Conservation (phyloP, 352 stramenopile genomes). For the Phytophthora multivora region DNA sequence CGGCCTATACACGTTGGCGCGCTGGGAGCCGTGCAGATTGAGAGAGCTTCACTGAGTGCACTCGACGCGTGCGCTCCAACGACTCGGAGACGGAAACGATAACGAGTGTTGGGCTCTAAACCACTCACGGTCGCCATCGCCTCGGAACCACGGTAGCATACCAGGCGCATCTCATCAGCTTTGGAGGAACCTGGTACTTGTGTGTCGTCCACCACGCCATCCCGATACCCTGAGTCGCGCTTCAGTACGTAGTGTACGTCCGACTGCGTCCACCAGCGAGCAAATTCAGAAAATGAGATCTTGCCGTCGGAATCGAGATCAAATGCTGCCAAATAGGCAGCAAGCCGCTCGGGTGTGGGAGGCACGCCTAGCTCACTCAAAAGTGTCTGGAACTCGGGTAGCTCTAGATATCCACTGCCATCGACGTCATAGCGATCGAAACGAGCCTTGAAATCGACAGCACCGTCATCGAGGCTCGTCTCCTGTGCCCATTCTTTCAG, state of each 20-base stretch:
- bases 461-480: slow-evolving; percentile 72
- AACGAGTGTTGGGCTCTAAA: slow-evolving; percentile 84
- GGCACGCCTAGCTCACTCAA: slow-evolving; percentile 87
- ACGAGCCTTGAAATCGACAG: slow-evolving; percentile 72
- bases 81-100: slow-evolving; percentile 82
- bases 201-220: slow-evolving; percentile 4
- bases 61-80: slow-evolving; percentile 81
- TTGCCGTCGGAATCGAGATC: slow-evolving; percentile 81
- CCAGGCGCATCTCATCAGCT: slow-evolving; percentile 56
- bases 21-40: slow-evolving; percentile 68
- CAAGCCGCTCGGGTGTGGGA: slow-evolving; percentile 78
- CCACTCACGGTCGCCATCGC: slow-evolving; percentile 49
- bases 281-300: slow-evolving; percentile 90
- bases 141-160: slow-evolving; percentile 79
- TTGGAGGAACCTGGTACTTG: slow-evolving; percentile 1
- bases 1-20: slow-evolving; percentile 57
- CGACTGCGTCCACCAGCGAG: slow-evolving; percentile 83
- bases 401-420: slow-evolving; percentile 74
- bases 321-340: slow-evolving; percentile 84
- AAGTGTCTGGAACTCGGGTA: slow-evolving; percentile 86
- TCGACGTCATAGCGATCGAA: slow-evolving; percentile 81
- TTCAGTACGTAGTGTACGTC: slow-evolving; percentile 89
- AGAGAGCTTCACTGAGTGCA: slow-evolving; percentile 72
- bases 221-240: slow-evolving; percentile 44
- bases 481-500: slow-evolving; percentile 89